Evolutionary conservation across 805 yeast genomes (phyloP), one percentile per base, ranked within the genome.

Genomic region (Monosporozyma siamensis): DNA sequence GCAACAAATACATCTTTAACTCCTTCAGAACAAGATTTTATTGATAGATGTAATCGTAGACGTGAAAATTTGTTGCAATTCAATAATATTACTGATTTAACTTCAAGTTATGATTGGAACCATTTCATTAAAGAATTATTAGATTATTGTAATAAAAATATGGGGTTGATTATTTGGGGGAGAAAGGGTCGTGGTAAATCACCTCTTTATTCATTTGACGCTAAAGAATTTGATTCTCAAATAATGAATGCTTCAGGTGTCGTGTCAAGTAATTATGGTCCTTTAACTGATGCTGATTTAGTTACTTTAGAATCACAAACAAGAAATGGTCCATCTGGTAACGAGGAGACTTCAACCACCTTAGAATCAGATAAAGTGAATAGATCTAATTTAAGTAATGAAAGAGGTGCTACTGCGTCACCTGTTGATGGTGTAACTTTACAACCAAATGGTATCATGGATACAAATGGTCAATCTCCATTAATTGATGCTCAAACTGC

Each of bases 21-120:
- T 0, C 87, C 95, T 0, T 75, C 83, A 1, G 97, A 92, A 55
- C 52, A 68, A 6, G 96, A 87, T 50, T 90, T 92, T 54, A 67
- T 87, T 3, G 74, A 72, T 17, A 71, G 92, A 43, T 85, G 96
- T 60, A 71, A 71, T 41, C 70, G 81, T 4, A 71, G 98, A 40
- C 78, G 80, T 48, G 81, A 77, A 22, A 73, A 74, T 34, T 65
- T 90, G 30, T 53, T 72, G 47, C 69, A 66, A 32, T 68, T 67
- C 44, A 59, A 67, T 3, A 65, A 70, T 25, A 74, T 72, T 27
- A 71, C 72, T 21, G 72, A 69, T 17, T 67, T 90, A 37, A 68
- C 79, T 50, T 80, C 78, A 49, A 80, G 77, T 48, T 90, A 87
- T 61, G 89, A 81, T 51, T 90, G 97, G 96, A 72, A 82, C 47